phyloP scores from a whole-genome alignment of 148 eudicot genomes.

The Arbutus unedo region DNA sequence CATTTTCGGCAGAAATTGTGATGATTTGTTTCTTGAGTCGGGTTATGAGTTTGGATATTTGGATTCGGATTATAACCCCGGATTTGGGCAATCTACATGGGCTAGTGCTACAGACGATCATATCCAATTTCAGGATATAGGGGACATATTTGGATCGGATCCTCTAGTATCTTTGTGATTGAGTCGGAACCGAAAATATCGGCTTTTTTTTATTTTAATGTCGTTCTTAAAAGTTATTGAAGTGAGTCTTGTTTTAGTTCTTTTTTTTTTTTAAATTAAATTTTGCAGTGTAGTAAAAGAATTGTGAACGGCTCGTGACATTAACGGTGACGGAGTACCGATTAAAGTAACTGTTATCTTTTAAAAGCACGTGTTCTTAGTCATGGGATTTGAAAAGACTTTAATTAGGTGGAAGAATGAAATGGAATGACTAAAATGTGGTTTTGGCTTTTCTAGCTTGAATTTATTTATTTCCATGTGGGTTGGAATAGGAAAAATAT shows the following conservation, averaged over 20 bases:
- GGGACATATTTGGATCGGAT: slow-evolving; percentile 77
- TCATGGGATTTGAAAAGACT: slow-evolving; percentile 13
- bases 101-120: slow-evolving; percentile 27
- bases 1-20: slow-evolving; percentile 27
- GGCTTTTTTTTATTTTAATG: neutral
- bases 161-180: slow-evolving; percentile 44
- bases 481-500: neutral
- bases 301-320: neutral
- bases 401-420: slow-evolving; percentile 35
- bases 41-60: slow-evolving; percentile 28
- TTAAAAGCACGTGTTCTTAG: slow-evolving; percentile 20
- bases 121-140: slow-evolving; percentile 55
- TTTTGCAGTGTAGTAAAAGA: slow-evolving; percentile 6
- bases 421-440: slow-evolving; percentile 28
- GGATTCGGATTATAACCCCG: neutral
- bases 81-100: slow-evolving; percentile 33
- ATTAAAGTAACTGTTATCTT: neutral
- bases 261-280: neutral
- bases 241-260: neutral
- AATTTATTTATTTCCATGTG: neutral
- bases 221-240: neutral
- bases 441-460: neutral
- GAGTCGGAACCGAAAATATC: too few relatives aligned
- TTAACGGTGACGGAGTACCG: neutral
- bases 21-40: slow-evolving; percentile 20